These are phyloP conservation scores for Corchorus olitorius DNA, from an alignment of 345 rosid species.

Conservation along the genomic window DNA sequence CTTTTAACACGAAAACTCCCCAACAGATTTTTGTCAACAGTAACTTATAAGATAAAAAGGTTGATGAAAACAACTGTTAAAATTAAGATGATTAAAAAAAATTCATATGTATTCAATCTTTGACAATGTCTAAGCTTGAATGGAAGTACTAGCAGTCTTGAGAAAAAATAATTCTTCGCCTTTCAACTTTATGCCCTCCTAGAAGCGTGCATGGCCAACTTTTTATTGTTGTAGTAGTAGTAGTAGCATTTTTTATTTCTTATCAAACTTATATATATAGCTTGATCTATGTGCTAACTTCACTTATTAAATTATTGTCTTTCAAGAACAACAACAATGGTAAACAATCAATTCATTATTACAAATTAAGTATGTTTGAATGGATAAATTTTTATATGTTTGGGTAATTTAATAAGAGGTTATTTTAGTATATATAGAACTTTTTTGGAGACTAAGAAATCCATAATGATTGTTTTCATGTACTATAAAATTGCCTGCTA, in stretches of 20 bases:
- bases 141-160: background rate
- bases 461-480: conserved; percentile 12
- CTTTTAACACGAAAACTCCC: too few relatives aligned
- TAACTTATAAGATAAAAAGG: too few relatives aligned
- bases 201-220: background rate
- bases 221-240: background rate
- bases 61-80: too few relatives aligned
- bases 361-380: conserved; percentile 9
- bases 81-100: too few relatives aligned
- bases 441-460: conserved; percentile 21
- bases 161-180: background rate
- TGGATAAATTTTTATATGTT: conserved; percentile 15
- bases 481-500: background rate
- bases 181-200: background rate
- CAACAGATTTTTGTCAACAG: too few relatives aligned
- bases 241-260: background rate
- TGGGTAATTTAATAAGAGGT: background rate
- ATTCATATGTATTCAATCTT: too few relatives aligned
- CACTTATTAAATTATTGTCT: background rate
- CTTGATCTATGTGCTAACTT: background rate
- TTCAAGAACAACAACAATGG: background rate
- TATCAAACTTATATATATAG: background rate
- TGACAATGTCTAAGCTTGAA: background rate
- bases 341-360: conserved; percentile 8
- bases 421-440: background rate